Conservation (phyloP, 768 basidiomycete species). For the Hericium alpestre region DNA sequence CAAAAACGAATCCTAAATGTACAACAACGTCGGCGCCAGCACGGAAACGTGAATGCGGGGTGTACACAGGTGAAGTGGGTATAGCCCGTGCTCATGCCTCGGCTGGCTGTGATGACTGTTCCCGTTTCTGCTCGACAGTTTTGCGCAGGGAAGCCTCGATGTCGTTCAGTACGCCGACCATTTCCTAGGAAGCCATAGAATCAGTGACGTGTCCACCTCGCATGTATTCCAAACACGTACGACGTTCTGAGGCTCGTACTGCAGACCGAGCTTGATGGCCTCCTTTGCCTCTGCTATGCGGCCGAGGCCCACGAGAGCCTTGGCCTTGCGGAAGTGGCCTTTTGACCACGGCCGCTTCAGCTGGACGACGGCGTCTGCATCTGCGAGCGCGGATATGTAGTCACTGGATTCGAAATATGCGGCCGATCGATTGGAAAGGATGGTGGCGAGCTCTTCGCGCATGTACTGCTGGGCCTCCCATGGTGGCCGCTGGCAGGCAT, state of each 20-base stretch:
- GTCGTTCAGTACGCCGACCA: conserved; percentile 10
- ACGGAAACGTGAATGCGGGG: background rate
- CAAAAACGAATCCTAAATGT: background rate
- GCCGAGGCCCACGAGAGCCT: conserved; percentile 70
- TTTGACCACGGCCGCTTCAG: conserved; percentile 87
- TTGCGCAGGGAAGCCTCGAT: conserved; percentile 8
- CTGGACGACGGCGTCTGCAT: conserved; percentile 84
- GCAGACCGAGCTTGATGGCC: conserved; percentile 71
- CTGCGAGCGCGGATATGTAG: conserved; percentile 66
- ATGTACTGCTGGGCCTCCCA: conserved; percentile 81
- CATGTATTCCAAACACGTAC: conserved; percentile 24
- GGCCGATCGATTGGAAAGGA: conserved; percentile 86
- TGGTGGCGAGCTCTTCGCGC: conserved; percentile 84
- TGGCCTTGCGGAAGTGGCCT: conserved; percentile 90
- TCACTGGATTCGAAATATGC: conserved; percentile 73
- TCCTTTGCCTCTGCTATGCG: conserved; percentile 68
- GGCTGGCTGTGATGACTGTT: background rate
- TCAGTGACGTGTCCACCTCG: background rate
- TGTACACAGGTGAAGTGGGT: background rate
- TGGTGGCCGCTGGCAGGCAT: conserved; percentile 73
- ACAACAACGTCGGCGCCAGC: conserved; percentile 1
- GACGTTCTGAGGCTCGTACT: conserved; percentile 65
- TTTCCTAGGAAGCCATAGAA: conserved; percentile 5
- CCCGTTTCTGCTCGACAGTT: background rate
- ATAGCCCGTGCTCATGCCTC: background rate